Evolutionary conservation across 495 filamentous ascomycete species (phyloP), one percentile per base, ranked within the genome.

Genomic region (Aspergillus panamensis): DNA sequence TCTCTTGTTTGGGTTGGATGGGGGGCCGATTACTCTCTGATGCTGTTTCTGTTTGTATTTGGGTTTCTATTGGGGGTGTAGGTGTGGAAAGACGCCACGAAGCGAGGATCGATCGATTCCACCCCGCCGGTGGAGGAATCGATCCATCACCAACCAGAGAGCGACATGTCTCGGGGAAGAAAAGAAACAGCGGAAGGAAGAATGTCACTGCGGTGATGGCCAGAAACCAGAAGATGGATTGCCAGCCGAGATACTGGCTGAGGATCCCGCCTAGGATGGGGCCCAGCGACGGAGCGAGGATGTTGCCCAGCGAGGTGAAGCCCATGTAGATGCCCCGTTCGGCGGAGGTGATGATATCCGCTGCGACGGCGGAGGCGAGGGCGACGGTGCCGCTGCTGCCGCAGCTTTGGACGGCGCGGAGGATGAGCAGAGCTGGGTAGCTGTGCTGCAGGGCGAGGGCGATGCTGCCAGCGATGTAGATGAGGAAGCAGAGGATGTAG

Each of bases 141-240:
- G 64, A 66, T 1, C 77, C 78, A 63, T 79, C 69, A 3, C 76
- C 77, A 0, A 81, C 76, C 25, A 82, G 63, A 1, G 49, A 59
- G 3, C 78, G 69, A 29, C 66, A 66, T 1, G 77, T 80, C 53
- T 80, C 77, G 0, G 77, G 77, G 25, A 79, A 68, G 55, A 71
- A 66, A 0, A 75, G 48, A 0, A 63, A n/a, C 8, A 79, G 54
- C 0, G 64, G 57, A 8, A 71, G 8, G 35, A 74, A 66, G 43
- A 70, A 72, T 0, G 70, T 66, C 0, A 68, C 77, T 8, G 79
- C 72, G 25, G 82, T 59, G 42, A 89, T 85, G 35, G 78, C 74
- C 8, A 89, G 75, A 61, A 91, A 87, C 87, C 87, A 91, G 66
- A 92, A 94, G 37, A 89, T 86, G 19, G 81, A 77, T 21, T 80